These are phyloP conservation scores for Fragaria ananassa DNA, from an alignment of 306 rosid species.

Conservation along the genomic window DNA sequence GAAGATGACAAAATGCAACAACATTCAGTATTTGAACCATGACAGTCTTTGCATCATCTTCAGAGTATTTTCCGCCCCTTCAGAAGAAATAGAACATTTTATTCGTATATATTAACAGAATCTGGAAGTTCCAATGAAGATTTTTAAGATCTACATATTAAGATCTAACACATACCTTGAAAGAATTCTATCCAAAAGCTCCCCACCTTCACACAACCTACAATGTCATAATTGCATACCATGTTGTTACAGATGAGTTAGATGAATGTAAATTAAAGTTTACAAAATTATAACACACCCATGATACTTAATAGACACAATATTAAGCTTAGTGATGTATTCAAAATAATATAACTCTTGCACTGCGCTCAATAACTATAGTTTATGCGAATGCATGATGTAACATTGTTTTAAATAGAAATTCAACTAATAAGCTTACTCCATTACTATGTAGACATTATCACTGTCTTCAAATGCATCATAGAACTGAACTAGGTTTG, in stretches of 20 bases:
- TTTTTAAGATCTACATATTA: not conserved
- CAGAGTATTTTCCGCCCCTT: slow-evolving; percentile 97
- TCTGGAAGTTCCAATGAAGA: slow-evolving; percentile 11
- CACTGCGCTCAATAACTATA: not conserved
- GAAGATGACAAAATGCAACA: slow-evolving; percentile 98
- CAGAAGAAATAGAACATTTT: slow-evolving; percentile 27
- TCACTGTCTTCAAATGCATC: slow-evolving; percentile 96
- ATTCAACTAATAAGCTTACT: slow-evolving; percentile 57
- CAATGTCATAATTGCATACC: slow-evolving; percentile 22
- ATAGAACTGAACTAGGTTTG: slow-evolving; percentile 75
- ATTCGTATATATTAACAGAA: slow-evolving; percentile 19
- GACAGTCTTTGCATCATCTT: slow-evolving; percentile 95
- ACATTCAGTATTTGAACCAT: slow-evolving; percentile 89
- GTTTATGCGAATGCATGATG: not conserved
- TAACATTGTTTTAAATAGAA: slow-evolving; percentile 17
- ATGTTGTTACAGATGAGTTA: not conserved
- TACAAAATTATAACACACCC: not conserved
- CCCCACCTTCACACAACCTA: slow-evolving; percentile 99
- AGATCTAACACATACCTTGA: slow-evolving; percentile 59
- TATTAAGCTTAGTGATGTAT: not conserved
- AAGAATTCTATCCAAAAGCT: slow-evolving; percentile 92
- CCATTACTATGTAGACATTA: slow-evolving; percentile 99
- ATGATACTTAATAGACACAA: not conserved
- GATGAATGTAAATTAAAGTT: not conserved
- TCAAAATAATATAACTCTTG: not conserved